Evolutionary conservation across 805 yeast genomes (phyloP).

Genomic region (Kuraishia cidri): DNA sequence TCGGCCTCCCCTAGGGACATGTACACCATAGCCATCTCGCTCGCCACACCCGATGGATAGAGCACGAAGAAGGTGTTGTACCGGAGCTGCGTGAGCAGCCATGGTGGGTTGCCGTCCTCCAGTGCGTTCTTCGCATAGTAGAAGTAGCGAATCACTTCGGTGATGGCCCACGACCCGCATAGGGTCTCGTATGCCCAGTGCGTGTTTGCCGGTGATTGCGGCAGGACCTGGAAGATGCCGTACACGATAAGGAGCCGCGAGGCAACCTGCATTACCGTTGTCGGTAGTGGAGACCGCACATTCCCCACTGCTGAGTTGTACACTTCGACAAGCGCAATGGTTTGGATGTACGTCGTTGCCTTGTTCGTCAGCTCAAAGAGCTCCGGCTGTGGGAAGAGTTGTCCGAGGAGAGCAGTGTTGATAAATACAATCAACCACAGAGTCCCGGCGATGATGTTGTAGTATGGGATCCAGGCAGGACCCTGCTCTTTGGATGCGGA

Average conservation of each 20-base stretch:
- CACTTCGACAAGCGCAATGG: conserved; percentile 74
- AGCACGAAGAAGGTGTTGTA: conserved; percentile 76
- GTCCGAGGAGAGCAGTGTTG: conserved; percentile 28
- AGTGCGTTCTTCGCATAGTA: conserved; percentile 69
- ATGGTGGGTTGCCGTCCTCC: conserved; percentile 44
- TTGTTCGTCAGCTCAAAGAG: conserved; percentile 52
- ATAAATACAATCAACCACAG: conserved; percentile 45
- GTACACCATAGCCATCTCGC: conserved; percentile 67
- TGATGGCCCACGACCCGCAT: conserved; percentile 80
- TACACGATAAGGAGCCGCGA: conserved; percentile 77
- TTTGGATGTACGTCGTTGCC: conserved; percentile 60
- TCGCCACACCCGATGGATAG: conserved; percentile 89
- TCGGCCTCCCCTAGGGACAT: conserved; percentile 67
- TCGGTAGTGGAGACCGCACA: conserved; percentile 77
- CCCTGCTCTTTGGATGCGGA: neutral
- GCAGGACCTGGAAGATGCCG: conserved; percentile 74
- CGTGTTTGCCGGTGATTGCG: conserved; percentile 55
- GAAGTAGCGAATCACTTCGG: conserved; percentile 87
- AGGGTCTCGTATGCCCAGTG: conserved; percentile 59
- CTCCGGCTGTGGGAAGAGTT: conserved; percentile 49
- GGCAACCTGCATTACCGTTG: conserved; percentile 81
- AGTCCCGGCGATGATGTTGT: conserved; percentile 43
- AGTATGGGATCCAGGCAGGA: conserved; percentile 12
- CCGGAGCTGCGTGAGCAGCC: conserved; percentile 57
- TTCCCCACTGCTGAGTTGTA: conserved; percentile 70